A percentile compares a stretch with the other conserved stretches of the same genome.
Evolutionary conservation across 2,329 filamentous ascomycete genomes (phyloP).

Genomic region (Pseudogymnoascus sp.): DNA sequence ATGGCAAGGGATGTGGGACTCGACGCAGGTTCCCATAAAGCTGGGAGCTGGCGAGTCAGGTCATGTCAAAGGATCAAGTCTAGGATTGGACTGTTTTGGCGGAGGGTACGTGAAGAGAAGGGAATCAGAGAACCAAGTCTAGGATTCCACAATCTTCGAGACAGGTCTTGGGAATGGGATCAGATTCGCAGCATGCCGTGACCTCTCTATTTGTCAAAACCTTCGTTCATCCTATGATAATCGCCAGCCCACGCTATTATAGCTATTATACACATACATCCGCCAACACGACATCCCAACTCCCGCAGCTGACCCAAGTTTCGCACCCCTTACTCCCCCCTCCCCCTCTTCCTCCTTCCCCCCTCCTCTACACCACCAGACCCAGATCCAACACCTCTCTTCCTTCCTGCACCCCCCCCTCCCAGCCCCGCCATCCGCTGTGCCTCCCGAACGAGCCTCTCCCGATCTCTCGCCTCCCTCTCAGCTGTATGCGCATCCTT

Average conservation of each 20-base stretch:
- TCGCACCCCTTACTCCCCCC: slow-evolving; percentile 38
- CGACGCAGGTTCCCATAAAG: not conserved
- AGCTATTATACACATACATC: not conserved
- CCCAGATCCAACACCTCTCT: slow-evolving; percentile 39
- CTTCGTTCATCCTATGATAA: not conserved
- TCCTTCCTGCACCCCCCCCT: slow-evolving; percentile 30
- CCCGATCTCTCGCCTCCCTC: slow-evolving; percentile 56
- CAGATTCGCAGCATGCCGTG: not conserved
- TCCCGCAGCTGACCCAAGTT: not conserved
- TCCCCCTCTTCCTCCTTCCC: slow-evolving; percentile 38
- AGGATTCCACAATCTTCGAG: not conserved
- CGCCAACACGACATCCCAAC: not conserved
- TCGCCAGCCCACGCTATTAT: not conserved
- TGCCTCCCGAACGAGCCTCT: slow-evolving; percentile 59
- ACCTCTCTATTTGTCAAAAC: not conserved
- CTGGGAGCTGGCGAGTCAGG: not conserved
- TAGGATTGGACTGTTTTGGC: not conserved
- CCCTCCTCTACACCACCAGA: slow-evolving; percentile 35
- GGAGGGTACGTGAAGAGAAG: not conserved
- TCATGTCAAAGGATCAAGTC: not conserved
- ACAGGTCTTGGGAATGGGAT: not conserved
- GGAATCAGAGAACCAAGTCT: not conserved
- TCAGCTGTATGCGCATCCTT: slow-evolving; percentile 59
- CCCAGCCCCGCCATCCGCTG: slow-evolving; percentile 51
- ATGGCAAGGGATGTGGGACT: not conserved